Evolutionary conservation across 768 basidiomycete genomes (phyloP).

Genomic region (Peribolospora kevripleyi): DNA sequence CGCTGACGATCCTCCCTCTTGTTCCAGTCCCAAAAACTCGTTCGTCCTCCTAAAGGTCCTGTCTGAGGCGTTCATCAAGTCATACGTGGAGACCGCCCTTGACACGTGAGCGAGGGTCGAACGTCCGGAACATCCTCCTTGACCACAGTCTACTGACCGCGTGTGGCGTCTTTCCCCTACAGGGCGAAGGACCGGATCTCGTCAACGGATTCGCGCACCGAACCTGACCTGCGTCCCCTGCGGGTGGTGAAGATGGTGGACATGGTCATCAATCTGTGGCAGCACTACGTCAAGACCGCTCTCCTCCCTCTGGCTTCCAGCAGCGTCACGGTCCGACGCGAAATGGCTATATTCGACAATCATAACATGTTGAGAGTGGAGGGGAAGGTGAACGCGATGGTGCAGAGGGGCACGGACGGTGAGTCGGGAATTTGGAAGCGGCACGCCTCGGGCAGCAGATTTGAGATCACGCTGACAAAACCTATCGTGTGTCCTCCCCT

Average conservation of each 20-base stretch:
- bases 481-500: no score
- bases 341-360: constrained; percentile 80
- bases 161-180: not conserved
- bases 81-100: constrained; percentile 71
- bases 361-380: constrained; percentile 67
- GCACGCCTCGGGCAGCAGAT: no score
- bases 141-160: not conserved
- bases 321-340: constrained; percentile 61
- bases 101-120: constrained; percentile 50
- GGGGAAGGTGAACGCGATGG: constrained; percentile 47
- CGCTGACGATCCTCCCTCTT: not conserved
- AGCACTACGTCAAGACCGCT: constrained; percentile 78
- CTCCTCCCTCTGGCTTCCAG: constrained; percentile 55
- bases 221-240: constrained; percentile 52
- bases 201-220: constrained; percentile 43
- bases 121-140: not conserved
- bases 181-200: constrained; percentile 54
- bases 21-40: constrained; percentile 55
- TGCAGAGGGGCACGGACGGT: constrained; percentile 68
- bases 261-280: constrained; percentile 86
- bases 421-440: constrained; percentile 13
- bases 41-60: constrained; percentile 58
- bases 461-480: no score
- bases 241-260: constrained; percentile 45
- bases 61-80: constrained; percentile 57